Evolutionary conservation across 2,329 filamentous ascomycete species (phyloP).

Genomic region (Triangularia setosa): DNA sequence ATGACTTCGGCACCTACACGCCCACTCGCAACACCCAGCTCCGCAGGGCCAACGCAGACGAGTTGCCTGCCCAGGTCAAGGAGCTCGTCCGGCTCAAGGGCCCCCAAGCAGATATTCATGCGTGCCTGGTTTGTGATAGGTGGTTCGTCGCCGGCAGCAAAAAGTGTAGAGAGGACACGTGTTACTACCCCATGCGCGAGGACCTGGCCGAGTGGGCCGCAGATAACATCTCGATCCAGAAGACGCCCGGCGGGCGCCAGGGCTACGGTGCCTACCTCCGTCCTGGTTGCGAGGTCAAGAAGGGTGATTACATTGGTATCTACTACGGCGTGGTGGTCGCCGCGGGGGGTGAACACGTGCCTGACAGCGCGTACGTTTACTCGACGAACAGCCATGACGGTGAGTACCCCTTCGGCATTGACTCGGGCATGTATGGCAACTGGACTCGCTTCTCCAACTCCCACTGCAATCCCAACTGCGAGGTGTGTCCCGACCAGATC

Average conservation of each 20-base stretch:
- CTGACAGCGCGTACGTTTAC: neutral
- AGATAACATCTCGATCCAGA: neutral
- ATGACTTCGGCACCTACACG: neutral
- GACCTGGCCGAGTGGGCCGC: neutral
- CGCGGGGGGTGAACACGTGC: neutral
- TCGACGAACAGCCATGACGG: neutral
- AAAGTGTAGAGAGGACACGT: neutral
- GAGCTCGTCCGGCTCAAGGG: neutral
- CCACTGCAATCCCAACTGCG: conserved; percentile 19
- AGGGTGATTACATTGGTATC: neutral
- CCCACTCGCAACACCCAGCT: neutral
- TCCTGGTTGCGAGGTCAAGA: neutral
- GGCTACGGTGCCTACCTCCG: neutral
- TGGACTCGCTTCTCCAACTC: conserved; percentile 25
- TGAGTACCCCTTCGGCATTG: neutral
- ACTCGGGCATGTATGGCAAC: conserved; percentile 17
- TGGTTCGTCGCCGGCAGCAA: neutral
- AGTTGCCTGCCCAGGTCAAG: neutral
- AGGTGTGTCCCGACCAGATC: neutral
- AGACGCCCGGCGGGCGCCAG: neutral
- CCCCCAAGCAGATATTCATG: neutral
- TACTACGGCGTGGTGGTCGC: neutral
- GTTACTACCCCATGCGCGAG: neutral
- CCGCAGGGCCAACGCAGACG: neutral
- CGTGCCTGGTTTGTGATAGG: neutral